phyloP scores from a whole-genome alignment of 129 eudicot species.

The Centella asiatica region DNA sequence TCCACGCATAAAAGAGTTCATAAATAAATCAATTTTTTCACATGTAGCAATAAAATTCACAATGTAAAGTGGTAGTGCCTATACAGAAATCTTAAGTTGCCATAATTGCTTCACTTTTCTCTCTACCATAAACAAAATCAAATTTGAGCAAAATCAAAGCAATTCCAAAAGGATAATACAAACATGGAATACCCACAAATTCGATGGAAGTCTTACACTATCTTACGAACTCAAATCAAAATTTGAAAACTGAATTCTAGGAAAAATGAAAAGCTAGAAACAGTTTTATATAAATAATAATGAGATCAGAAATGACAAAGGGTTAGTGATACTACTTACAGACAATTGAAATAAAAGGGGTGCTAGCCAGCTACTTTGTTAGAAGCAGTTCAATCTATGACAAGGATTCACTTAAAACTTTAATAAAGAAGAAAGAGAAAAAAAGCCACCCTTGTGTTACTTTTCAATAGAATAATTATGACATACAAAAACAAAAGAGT shows the following conservation, averaged over 20 bases:
- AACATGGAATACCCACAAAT: not conserved
- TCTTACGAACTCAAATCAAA: not conserved
- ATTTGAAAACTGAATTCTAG: not conserved
- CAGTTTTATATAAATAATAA: not conserved
- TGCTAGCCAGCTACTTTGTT: conserved; percentile 8
- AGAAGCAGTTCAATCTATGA: conserved; percentile 11
- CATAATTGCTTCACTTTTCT: not conserved
- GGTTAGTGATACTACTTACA: conserved; percentile 16
- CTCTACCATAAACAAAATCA: not conserved
- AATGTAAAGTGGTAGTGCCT: not conserved
- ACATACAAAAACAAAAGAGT: conserved; percentile 18
- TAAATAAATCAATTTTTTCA: not conserved
- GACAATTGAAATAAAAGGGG: not conserved
- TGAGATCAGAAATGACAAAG: not conserved
- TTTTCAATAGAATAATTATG: no score
- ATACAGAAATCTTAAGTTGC: not conserved
- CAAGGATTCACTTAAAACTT: conserved; percentile 20
- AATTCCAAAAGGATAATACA: not conserved
- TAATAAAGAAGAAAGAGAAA: not conserved
- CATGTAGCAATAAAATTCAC: not conserved
- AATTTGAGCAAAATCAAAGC: not conserved
- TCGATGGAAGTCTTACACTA: not conserved
- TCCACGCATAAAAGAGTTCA: not conserved
- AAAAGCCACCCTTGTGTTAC: not conserved
- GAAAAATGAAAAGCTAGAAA: not conserved